phyloP scores from a whole-genome alignment of 176 grass and related monocot species.

The Pontederia crassipes region DNA sequence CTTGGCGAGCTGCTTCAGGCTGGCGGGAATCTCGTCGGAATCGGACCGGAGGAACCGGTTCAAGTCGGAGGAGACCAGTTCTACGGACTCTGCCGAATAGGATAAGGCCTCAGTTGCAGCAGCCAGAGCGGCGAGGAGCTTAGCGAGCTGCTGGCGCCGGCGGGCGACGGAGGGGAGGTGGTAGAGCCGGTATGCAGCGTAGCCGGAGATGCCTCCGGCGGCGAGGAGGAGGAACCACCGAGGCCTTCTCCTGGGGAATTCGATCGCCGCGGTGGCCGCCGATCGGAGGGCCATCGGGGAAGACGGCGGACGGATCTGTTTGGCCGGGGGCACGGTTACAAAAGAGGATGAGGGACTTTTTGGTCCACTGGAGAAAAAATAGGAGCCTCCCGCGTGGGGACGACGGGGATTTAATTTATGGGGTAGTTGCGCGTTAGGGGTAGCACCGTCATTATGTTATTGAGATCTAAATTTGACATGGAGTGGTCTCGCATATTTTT shows the following conservation, averaged over 20 bases:
- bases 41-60: constrained; percentile 55
- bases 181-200: constrained; percentile 40
- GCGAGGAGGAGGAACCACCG: constrained; percentile 27
- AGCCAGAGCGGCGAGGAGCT: constrained; percentile 30
- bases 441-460: too few relatives aligned
- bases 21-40: constrained; percentile 50
- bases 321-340: too few relatives aligned
- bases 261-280: neutral
- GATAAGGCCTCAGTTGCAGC: constrained; percentile 26
- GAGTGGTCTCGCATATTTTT: too few relatives aligned
- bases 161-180: constrained; percentile 19
- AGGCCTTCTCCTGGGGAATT: constrained; percentile 5
- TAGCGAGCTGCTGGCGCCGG: constrained; percentile 13
- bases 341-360: too few relatives aligned
- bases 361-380: too few relatives aligned
- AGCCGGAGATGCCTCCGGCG: constrained; percentile 21
- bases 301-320: too few relatives aligned
- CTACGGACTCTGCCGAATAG: constrained; percentile 30
- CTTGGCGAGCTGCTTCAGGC: constrained; percentile 74
- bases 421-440: too few relatives aligned
- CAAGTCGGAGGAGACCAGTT: constrained; percentile 38
- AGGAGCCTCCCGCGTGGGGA: too few relatives aligned
- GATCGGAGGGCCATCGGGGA: neutral
- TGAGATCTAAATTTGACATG: too few relatives aligned
- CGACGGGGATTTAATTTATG: too few relatives aligned